These are phyloP conservation scores for Yamagishiella unicocca DNA, from an alignment of 139 green algal genomes.

Conservation along the genomic window DNA sequence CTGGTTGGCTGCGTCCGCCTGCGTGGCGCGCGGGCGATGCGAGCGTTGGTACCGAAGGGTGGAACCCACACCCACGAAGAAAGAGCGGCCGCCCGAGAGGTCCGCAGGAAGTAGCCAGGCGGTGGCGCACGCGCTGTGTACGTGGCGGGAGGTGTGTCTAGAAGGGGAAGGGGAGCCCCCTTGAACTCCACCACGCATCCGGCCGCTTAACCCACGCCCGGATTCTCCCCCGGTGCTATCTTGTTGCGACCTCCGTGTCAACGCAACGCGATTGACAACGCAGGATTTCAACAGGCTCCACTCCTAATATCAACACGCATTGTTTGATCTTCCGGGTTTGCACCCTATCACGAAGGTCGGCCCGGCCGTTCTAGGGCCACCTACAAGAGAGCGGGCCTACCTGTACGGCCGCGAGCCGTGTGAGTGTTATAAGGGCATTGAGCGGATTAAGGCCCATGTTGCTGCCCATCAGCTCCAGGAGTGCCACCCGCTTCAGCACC, in stretches of 20 bases:
- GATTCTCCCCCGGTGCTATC: too few species aligned
- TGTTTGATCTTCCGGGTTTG: background rate
- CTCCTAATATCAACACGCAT: background rate
- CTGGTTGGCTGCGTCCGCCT: constrained; percentile 1
- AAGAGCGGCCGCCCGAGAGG: too few species aligned
- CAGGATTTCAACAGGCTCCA: background rate
- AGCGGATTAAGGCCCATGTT: constrained; percentile 19
- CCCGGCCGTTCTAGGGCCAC: background rate
- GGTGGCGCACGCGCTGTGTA: background rate
- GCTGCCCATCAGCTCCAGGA: background rate
- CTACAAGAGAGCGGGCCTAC: background rate
- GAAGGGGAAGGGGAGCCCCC: too few species aligned
- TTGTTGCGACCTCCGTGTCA: too few species aligned
- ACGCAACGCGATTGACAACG: background rate
- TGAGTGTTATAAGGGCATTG: background rate
- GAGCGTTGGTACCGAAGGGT: too few species aligned
- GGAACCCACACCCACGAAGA: too few species aligned
- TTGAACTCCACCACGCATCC: background rate
- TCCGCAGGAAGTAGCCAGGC: background rate
- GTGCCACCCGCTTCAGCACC: constrained; percentile 15
- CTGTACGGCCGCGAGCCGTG: constrained; percentile 25
- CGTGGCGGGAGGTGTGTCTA: background rate
- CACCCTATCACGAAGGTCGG: background rate
- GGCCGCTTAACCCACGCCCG: too few species aligned
- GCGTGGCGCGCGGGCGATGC: background rate